phyloP scores from a whole-genome alignment of 768 basidiomycete species.

The Daedalea quercina region DNA sequence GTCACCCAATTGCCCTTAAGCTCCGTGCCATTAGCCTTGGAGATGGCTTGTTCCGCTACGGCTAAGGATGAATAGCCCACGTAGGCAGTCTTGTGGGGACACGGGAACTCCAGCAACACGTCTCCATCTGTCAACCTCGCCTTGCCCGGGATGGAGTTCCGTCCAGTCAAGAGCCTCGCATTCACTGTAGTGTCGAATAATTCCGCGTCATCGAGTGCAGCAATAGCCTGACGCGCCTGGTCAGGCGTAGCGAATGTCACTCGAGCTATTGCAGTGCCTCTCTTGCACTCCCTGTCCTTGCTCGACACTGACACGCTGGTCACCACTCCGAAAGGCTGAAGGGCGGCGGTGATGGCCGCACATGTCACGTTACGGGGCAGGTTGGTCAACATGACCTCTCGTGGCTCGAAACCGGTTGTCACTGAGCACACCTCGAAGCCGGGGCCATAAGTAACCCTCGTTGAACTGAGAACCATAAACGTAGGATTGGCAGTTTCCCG shows the following conservation, averaged over 20 bases:
- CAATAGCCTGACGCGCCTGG: slow-evolving; percentile 48
- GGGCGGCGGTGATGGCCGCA: slow-evolving; percentile 28
- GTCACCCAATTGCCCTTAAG: slow-evolving; percentile 35
- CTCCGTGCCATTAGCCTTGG: slow-evolving; percentile 29
- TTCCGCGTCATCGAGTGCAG: slow-evolving; percentile 39
- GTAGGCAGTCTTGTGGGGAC: slow-evolving; percentile 49
- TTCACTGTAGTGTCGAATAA: slow-evolving; percentile 34
- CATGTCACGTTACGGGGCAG: slow-evolving; percentile 33
- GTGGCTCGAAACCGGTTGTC: slow-evolving; percentile 64
- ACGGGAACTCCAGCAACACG: slow-evolving; percentile 55
- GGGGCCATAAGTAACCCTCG: slow-evolving; percentile 45
- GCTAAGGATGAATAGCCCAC: slow-evolving; percentile 50
- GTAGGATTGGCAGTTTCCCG: slow-evolving; percentile 12
- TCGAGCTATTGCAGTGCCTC: slow-evolving; percentile 23
- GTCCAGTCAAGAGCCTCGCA: slow-evolving; percentile 39
- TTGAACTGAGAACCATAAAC: slow-evolving; percentile 44
- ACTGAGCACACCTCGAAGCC: slow-evolving; percentile 57
- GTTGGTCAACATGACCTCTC: slow-evolving; percentile 48
- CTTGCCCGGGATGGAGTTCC: slow-evolving; percentile 28
- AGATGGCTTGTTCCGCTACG: slow-evolving; percentile 46
- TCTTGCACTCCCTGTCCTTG: too few species aligned
- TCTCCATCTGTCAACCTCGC: slow-evolving; percentile 42
- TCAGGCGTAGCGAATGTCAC: slow-evolving; percentile 41
- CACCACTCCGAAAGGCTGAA: slow-evolving; percentile 43
- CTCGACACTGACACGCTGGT: slow-evolving; percentile 26